Evolutionary conservation across 169 alveolate species (phyloP), one percentile per base, ranked within the genome.

Genomic region (Eimeria maxima): DNA sequence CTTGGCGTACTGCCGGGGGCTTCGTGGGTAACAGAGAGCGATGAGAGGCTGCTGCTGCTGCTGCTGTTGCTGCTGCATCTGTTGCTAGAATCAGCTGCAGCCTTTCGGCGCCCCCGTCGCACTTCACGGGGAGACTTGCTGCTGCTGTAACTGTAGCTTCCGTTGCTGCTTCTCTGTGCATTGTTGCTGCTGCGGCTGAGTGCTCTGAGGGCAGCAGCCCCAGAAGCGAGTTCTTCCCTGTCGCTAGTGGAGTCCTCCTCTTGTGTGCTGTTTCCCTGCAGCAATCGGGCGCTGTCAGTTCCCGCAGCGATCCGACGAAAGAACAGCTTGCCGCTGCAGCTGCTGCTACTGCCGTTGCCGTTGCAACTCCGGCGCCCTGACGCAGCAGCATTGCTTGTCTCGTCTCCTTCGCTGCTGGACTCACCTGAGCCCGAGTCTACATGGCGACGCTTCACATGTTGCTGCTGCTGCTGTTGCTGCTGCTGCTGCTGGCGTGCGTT

Each of bases 401-500:
- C 84, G 33, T 73, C 84, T 22, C 7, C 45, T 29, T 73, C 84
- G 42, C 84, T 73, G 84, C 45, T 38, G n/a, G 84, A 73, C 16
- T 38, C 84, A 24, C 84, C 42, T 73, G 84, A 27, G 45, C 50
- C 84, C 42, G 84, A 27, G 7, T 27, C 84, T 18, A 44, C 50
- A 4, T 27, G 84, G 84, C 55, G 84, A n/a, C 84, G 84, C 84
- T 14, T 73, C 0, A 29, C 84, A 38, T 20, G 24, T 18, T 73
- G 84, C 50, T n/a, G 84, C 84, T 73, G 45, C 45, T 73, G 84
- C 84, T 73, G 84, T 38, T 29, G 50, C 14, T 67, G 78, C 38
- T 67, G 78, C 78, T 67, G 78, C 27, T 27, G 57, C 57, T 50
- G 57, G 5, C 57, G 57, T 50, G 57, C 18, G 57, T 50, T 50